Conservation (phyloP, 1,284 basidiomycete species). For the Tetrapyrgos nigripes region DNA sequence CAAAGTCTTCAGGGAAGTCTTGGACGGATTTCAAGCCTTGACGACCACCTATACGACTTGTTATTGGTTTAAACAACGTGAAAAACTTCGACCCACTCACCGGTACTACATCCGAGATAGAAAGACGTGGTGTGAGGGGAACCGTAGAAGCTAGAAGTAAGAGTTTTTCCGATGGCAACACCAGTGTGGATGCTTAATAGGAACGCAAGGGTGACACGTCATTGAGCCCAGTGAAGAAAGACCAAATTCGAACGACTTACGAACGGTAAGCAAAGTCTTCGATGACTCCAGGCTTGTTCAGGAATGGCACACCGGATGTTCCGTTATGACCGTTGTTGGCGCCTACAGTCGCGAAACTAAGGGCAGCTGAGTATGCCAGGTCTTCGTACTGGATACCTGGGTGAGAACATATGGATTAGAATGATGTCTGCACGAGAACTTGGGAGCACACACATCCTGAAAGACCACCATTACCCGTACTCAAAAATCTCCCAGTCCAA, state of each 20-base stretch:
- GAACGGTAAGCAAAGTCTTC: constrained; percentile 24
- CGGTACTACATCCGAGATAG: constrained; percentile 25
- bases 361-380: constrained; percentile 10
- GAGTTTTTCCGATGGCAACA: constrained; percentile 19
- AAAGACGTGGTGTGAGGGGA: constrained; percentile 16
- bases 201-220: not conserved
- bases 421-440: not conserved
- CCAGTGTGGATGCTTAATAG: constrained; percentile 15
- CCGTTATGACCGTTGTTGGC: constrained; percentile 25
- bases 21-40: constrained; percentile 22
- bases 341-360: constrained; percentile 20
- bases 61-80: too few species aligned
- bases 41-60: constrained; percentile 22
- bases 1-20: constrained; percentile 22
- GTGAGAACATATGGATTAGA: too few species aligned
- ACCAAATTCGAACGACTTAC: constrained; percentile 1
- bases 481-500: constrained; percentile 16
- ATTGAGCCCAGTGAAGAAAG: not conserved
- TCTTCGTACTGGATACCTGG: constrained; percentile 15
- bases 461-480: constrained; percentile 17
- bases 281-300: constrained; percentile 20
- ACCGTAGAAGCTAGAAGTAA: constrained; percentile 20
- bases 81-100: too few species aligned
- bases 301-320: constrained; percentile 15
- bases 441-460: constrained; percentile 7